Evolutionary conservation across 2,329 filamentous ascomycete genomes (phyloP).

Genomic region (Penicillium olsonii): DNA sequence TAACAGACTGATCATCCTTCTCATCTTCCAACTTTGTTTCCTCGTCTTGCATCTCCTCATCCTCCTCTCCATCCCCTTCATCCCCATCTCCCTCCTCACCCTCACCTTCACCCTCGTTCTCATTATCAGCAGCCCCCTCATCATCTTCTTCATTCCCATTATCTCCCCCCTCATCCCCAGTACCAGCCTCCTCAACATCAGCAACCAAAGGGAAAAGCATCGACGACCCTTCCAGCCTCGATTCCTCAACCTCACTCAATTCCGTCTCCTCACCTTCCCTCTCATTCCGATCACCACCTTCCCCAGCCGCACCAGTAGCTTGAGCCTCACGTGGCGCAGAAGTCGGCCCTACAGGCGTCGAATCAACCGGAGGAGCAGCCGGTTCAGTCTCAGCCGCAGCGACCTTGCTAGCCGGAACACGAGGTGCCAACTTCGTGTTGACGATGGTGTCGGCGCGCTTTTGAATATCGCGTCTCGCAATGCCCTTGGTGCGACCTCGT

Average conservation of each 20-base stretch:
- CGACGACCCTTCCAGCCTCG: constrained; percentile 29
- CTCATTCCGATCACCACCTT: constrained; percentile 28
- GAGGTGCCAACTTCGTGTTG: constrained; percentile 38
- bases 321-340: constrained; percentile 33
- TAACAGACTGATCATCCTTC: constrained; percentile 6
- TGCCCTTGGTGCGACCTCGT: constrained; percentile 55
- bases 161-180: constrained; percentile 18
- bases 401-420: constrained; percentile 26
- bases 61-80: constrained; percentile 18
- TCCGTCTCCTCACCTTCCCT: constrained; percentile 71
- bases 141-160: constrained; percentile 9
- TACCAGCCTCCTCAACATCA: constrained; percentile 26
- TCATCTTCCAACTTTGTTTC: constrained; percentile 12
- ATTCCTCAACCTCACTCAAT: constrained; percentile 61
- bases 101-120: constrained; percentile 19
- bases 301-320: constrained; percentile 1
- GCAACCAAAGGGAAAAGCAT: constrained; percentile 13
- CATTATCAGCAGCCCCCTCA: constrained; percentile 8
- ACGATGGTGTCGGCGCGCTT: constrained; percentile 60
- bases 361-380: constrained; percentile 11
- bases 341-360: constrained; percentile 47
- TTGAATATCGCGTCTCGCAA: constrained; percentile 61
- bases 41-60: constrained; percentile 22
- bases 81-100: constrained; percentile 18
- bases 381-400: constrained; percentile 26